A percentile compares a stretch with the other conserved stretches of the same genome.
Conservation (phyloP, 2,329 filamentous ascomycete genomes). For the Alternaria triticimaculans region DNA sequence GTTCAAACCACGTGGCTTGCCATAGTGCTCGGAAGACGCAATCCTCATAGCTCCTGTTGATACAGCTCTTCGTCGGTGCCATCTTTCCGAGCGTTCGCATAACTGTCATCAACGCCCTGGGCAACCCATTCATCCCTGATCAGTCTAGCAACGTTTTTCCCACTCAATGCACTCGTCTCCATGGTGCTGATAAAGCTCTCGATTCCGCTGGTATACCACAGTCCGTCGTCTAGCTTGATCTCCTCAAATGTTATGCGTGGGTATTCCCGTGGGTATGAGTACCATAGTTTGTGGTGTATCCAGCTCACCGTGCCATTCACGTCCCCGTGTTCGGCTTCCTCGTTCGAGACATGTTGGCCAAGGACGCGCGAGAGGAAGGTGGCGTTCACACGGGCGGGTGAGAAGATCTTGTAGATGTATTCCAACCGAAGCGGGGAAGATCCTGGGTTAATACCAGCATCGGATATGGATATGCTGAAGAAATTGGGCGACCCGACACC, state of each 20-base stretch:
- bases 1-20: neutral
- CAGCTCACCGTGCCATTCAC: slow-evolving; percentile 41
- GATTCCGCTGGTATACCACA: slow-evolving; percentile 75
- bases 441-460: slow-evolving; percentile 65
- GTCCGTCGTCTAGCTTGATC: slow-evolving; percentile 66
- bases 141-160: slow-evolving; percentile 79
- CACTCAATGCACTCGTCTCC: slow-evolving; percentile 94
- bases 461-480: slow-evolving; percentile 82
- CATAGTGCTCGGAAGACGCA: neutral
- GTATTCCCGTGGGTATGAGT: slow-evolving; percentile 84
- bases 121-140: slow-evolving; percentile 66
- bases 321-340: slow-evolving; percentile 40
- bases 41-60: slow-evolving; percentile 2
- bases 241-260: slow-evolving; percentile 89
- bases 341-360: slow-evolving; percentile 43
- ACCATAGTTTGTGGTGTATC: slow-evolving; percentile 66
- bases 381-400: slow-evolving; percentile 56
- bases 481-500: slow-evolving; percentile 74
- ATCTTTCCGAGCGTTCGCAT: neutral
- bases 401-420: slow-evolving; percentile 73
- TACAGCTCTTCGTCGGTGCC: neutral
- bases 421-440: slow-evolving; percentile 48
- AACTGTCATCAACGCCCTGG: neutral
- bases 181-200: slow-evolving; percentile 96
- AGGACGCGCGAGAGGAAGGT: slow-evolving; percentile 59